Conservation (phyloP, 2,329 filamentous ascomycete genomes). For the Lomentospora prolificans region DNA sequence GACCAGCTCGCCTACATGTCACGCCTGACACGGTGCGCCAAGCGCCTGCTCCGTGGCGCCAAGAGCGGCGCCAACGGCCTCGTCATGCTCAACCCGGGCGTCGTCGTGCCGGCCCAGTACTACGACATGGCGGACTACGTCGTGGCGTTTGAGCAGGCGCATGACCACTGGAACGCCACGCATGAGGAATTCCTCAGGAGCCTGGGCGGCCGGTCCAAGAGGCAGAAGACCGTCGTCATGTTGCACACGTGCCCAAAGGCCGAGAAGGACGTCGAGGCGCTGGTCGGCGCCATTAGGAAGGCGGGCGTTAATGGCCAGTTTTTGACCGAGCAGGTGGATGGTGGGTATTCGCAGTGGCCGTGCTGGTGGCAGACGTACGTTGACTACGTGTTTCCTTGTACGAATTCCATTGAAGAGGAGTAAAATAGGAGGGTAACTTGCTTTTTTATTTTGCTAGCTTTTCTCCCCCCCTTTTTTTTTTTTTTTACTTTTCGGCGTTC, state of each 20-base stretch:
- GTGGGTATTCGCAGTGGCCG: conserved; percentile 15
- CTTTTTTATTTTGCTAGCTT: neutral
- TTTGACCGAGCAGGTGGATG: conserved; percentile 13
- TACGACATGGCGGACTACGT: conserved; percentile 30
- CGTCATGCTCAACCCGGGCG: conserved; percentile 35
- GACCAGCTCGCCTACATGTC: conserved; percentile 16
- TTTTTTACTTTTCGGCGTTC: neutral
- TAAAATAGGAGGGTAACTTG: no score
- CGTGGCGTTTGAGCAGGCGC: conserved; percentile 30
- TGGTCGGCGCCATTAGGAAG: conserved; percentile 6
- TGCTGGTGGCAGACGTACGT: conserved; percentile 11
- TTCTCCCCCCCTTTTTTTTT: neutral
- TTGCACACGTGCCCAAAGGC: conserved; percentile 10
- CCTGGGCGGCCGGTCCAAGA: neutral
- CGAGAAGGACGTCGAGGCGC: neutral
- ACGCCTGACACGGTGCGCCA: conserved; percentile 16
- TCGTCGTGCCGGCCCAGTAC: conserved; percentile 28
- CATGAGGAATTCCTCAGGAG: neutral
- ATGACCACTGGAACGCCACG: conserved; percentile 11
- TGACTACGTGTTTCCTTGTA: neutral
- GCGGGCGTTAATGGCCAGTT: conserved; percentile 12
- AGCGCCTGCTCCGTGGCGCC: conserved; percentile 7
- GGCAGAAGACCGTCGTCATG: conserved; percentile 12
- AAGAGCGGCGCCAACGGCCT: conserved; percentile 9
- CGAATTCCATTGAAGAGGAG: neutral